phyloP scores from a whole-genome alignment of 1,139 yeast species.

The Eremothecium gossypii region DNA sequence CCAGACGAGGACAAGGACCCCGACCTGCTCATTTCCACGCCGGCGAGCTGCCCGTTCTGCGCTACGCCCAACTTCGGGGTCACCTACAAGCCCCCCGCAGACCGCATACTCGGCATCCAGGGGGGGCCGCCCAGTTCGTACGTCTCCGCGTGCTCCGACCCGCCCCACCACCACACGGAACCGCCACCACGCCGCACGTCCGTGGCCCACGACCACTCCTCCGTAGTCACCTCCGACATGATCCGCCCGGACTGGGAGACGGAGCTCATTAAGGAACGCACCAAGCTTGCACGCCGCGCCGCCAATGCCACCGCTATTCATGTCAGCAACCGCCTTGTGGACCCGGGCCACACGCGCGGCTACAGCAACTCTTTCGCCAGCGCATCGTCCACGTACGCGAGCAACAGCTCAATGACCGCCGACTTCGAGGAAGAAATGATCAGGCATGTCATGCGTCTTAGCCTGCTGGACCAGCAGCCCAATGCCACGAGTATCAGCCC shows the following conservation, averaged over 20 bases:
- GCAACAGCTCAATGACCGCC: constrained; percentile 14
- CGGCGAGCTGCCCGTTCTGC: constrained; percentile 90
- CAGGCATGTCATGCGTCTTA: constrained; percentile 70
- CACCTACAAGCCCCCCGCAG: constrained; percentile 57
- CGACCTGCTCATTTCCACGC: constrained; percentile 67
- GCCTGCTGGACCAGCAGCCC: constrained; percentile 49
- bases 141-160: constrained; percentile 19
- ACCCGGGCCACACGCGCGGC: constrained; percentile 26
- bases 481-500: constrained; percentile 3
- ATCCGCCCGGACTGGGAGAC: constrained; percentile 92
- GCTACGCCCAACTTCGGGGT: constrained; percentile 83
- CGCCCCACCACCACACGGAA: constrained; percentile 9
- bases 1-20: constrained; percentile 37
- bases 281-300: constrained; percentile 70
- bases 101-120: constrained; percentile 45
- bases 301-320: constrained; percentile 95
- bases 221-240: constrained; percentile 66
- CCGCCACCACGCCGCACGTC: constrained; percentile 34
- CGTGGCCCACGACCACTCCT: constrained; percentile 50
- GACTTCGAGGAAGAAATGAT: constrained; percentile 71
- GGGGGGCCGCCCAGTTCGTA: constrained; percentile 36
- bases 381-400: constrained; percentile 41
- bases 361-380: constrained; percentile 38
- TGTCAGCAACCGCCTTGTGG: constrained; percentile 55
- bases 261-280: constrained; percentile 60